A percentile compares a stretch with the other conserved stretches of the same genome.
These are phyloP conservation scores for Truncatella angustata DNA, from an alignment of 2,329 filamentous ascomycete genomes.

Conservation along the genomic window DNA sequence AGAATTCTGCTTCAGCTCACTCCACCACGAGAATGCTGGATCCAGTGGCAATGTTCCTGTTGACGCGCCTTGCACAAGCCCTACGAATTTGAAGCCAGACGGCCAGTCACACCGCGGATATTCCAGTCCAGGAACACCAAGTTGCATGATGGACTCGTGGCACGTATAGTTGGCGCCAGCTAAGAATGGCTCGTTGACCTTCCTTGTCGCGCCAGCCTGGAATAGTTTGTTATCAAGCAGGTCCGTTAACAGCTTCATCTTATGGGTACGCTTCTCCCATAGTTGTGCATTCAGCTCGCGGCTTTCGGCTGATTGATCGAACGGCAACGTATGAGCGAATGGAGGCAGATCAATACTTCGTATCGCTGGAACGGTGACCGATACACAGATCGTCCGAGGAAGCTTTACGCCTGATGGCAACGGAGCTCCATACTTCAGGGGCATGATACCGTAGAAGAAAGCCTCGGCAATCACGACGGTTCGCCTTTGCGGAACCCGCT, in stretches of 20 bases:
- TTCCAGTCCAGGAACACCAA: slow-evolving; percentile 36
- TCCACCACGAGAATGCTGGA: slow-evolving; percentile 32
- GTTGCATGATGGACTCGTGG: slow-evolving; percentile 33
- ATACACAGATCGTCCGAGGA: slow-evolving; percentile 29
- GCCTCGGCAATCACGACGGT: slow-evolving; percentile 31
- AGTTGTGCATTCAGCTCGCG: slow-evolving; percentile 20
- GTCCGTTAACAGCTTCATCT: slow-evolving; percentile 21
- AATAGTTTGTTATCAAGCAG: slow-evolving; percentile 26
- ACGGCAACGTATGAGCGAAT: slow-evolving; percentile 27
- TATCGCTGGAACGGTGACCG: slow-evolving; percentile 35
- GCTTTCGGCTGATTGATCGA: slow-evolving; percentile 26
- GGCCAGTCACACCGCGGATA: slow-evolving; percentile 37
- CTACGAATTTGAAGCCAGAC: slow-evolving; percentile 30
- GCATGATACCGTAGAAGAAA: slow-evolving; percentile 34
- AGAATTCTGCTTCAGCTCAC: slow-evolving; percentile 27
- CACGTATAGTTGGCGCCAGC: slow-evolving; percentile 33
- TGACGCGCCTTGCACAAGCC: slow-evolving; percentile 28
- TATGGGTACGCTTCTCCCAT: slow-evolving; percentile 30
- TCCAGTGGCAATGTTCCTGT: slow-evolving; percentile 10
- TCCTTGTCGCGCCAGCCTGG: slow-evolving; percentile 24
- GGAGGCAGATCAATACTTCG: slow-evolving; percentile 33
- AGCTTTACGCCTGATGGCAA: slow-evolving; percentile 19
- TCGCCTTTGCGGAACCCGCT: slow-evolving; percentile 14
- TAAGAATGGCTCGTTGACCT: slow-evolving; percentile 23
- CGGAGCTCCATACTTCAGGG: slow-evolving; percentile 28